Evolutionary conservation across 2,329 filamentous ascomycete genomes (phyloP), one percentile per base, ranked within the genome.

Genomic region (Cercospora beticola): DNA sequence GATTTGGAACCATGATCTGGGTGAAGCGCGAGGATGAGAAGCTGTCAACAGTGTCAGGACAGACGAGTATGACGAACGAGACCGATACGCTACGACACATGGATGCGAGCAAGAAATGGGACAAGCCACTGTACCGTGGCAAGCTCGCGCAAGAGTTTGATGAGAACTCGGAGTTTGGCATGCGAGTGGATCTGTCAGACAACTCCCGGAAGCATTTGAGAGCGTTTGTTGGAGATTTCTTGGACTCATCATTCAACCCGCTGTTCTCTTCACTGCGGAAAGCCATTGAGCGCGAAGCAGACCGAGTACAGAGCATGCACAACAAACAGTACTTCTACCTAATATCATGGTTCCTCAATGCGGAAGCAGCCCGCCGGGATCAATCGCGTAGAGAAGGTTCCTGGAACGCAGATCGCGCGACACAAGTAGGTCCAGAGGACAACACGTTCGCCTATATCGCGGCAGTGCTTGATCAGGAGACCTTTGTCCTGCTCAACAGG

Each of bases 1-100:
- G 95, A 36, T 99, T 98, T 76, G 95, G 95, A 2, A 97, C 94
- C 10, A 98, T 98, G 92, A 89, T 97, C 36, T 98, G 94, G 94
- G 88, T 99, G 43, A 93, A 97, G 81, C 86, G 94, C 66, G 91
- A 93, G 60, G 91, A 94, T 73, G 89, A 91, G 62, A 94, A 94
- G 76, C 87, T 95, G 74, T 91, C 92, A 0, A 93, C 94, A 0
- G 86, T 99, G 1, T 94, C 93, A 0, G 95, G 95, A 0, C 94
- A 98, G 77, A 90, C 93, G 74, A 92, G 92, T 4, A 86, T 99
- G 56, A 87, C 89, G 3, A 89, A 93, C 74, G 87, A 89, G 6
- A 86, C 91, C 8, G 86, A 87, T 46, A 90, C 91, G 6, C 86
- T 97, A 72, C 86, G 91, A 62, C 96, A 97, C 78, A 93, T 99